Conservation (phyloP, 768 basidiomycete species). For the Hemileccinum rubropunctum region DNA sequence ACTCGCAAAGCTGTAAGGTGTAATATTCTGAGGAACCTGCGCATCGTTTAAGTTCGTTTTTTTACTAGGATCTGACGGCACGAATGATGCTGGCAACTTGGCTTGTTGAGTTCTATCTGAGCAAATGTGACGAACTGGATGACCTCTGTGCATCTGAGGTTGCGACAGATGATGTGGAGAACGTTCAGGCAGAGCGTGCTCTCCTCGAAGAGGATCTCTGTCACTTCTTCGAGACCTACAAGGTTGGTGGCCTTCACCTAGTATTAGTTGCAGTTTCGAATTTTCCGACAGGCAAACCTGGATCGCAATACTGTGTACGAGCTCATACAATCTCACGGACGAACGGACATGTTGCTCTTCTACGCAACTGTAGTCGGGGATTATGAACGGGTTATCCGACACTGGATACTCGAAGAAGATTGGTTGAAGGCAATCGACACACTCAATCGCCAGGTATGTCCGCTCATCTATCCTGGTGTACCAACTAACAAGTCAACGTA, state of each 20-base stretch:
- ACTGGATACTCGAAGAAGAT: slow-evolving; percentile 90
- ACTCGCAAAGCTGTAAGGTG: slow-evolving; percentile 74
- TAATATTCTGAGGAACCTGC: neutral
- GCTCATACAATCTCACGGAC: slow-evolving; percentile 89
- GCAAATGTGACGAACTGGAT: slow-evolving; percentile 95
- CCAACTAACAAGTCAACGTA: neutral
- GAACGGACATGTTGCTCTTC: slow-evolving; percentile 88
- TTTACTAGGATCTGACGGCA: slow-evolving; percentile 78
- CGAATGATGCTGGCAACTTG: slow-evolving; percentile 98
- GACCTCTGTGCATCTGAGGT: slow-evolving; percentile 89
- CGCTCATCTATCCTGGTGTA: neutral
- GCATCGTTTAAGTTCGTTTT: neutral
- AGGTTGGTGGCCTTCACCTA: slow-evolving; percentile 45
- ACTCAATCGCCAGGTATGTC: slow-evolving; percentile 79
- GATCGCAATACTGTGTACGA: slow-evolving; percentile 87
- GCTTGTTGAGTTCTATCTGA: slow-evolving; percentile 96
- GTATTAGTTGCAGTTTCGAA: neutral
- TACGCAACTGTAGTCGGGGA: slow-evolving; percentile 85
- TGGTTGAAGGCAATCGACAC: slow-evolving; percentile 89
- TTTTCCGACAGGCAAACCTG: slow-evolving; percentile 63
- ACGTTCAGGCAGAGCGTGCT: slow-evolving; percentile 71
- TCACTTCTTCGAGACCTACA: slow-evolving; percentile 93
- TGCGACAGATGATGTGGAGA: slow-evolving; percentile 78
- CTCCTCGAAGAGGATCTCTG: slow-evolving; percentile 91
- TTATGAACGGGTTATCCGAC: slow-evolving; percentile 78